phyloP scores from a whole-genome alignment of 1,284 basidiomycete species.

The Fomitopsis pinicola region DNA sequence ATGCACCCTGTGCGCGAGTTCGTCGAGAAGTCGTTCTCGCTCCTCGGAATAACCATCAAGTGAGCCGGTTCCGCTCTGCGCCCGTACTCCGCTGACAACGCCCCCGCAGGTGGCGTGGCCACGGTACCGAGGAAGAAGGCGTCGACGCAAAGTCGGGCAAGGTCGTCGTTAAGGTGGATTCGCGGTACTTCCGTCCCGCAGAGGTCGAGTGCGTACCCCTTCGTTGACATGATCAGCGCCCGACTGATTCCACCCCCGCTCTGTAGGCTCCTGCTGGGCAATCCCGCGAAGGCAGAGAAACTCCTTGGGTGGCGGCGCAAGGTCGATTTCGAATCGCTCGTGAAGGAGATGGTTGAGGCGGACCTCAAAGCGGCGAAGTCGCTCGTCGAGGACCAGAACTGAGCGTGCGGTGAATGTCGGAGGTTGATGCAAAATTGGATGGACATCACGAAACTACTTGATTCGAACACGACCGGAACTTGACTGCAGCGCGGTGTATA shows the following conservation, averaged over 20 bases:
- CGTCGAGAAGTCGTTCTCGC: constrained; percentile 78
- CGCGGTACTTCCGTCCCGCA: constrained; percentile 82
- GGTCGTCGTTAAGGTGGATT: constrained; percentile 76
- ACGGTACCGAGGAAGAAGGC: constrained; percentile 72
- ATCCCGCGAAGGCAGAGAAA: constrained; percentile 81
- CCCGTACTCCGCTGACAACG: constrained; percentile 1
- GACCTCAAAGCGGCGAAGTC: constrained; percentile 69
- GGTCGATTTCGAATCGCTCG: constrained; percentile 75
- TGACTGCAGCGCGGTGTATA: not conserved
- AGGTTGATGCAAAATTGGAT: too few species aligned
- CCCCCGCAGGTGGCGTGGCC: constrained; percentile 64
- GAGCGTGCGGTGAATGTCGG: constrained; percentile 4
- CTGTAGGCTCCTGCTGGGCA: constrained; percentile 71
- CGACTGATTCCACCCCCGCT: not conserved
- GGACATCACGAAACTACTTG: too few species aligned
- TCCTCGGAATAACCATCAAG: constrained; percentile 64
- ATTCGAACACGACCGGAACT: too few species aligned
- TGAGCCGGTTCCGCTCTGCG: constrained; percentile 29
- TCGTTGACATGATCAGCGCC: too few species aligned
- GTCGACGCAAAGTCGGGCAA: constrained; percentile 62
- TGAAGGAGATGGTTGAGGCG: constrained; percentile 84
- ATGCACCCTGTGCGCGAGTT: constrained; percentile 89
- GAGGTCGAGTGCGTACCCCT: constrained; percentile 90
- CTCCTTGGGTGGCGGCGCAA: constrained; percentile 83
- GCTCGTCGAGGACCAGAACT: constrained; percentile 80